phyloP scores from a whole-genome alignment of 164 flowering plant genomes.

The Nymphaea colorata region DNA sequence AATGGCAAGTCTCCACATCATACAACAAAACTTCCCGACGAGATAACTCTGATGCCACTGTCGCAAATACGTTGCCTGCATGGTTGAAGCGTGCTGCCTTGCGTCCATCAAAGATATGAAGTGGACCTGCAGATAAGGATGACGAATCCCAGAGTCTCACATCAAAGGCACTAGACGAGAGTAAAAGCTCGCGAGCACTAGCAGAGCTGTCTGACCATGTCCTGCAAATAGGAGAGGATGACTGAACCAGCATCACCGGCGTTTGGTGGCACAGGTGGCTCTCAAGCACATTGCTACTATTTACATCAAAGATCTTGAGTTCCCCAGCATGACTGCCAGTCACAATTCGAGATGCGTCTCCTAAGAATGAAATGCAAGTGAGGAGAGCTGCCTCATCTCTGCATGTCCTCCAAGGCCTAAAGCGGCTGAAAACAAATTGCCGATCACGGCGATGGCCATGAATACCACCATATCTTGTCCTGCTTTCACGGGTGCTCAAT shows the following conservation, averaged over 20 bases:
- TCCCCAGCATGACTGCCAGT: conserved; percentile 79
- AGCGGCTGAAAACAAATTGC: conserved; percentile 88
- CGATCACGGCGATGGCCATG: conserved; percentile 76
- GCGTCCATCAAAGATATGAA: conserved; percentile 68
- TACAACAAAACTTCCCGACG: conserved; percentile 65
- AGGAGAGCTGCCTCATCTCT: conserved; percentile 77
- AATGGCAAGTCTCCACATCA: conserved; percentile 59
- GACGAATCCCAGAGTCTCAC: conserved; percentile 85
- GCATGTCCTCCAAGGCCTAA: conserved; percentile 91
- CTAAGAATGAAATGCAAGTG: conserved; percentile 73
- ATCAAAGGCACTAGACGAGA: conserved; percentile 71
- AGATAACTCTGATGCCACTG: conserved; percentile 49
- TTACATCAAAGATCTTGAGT: conserved; percentile 70
- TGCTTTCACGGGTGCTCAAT: conserved; percentile 65
- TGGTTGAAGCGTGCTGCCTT: conserved; percentile 81
- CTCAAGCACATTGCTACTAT: conserved; percentile 55
- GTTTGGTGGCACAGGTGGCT: conserved; percentile 63
- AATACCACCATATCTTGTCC: conserved; percentile 56
- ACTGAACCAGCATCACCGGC: conserved; percentile 59
- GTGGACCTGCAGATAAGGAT: conserved; percentile 56
- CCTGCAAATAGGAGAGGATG: conserved; percentile 18
- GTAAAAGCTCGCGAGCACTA: conserved; percentile 50
- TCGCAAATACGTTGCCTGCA: conserved; percentile 59
- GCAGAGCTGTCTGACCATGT: background rate
- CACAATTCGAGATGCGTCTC: conserved; percentile 59